Evolutionary conservation across 2,329 filamentous ascomycete genomes (phyloP).

Genomic region (Amauroascus verrucosus): DNA sequence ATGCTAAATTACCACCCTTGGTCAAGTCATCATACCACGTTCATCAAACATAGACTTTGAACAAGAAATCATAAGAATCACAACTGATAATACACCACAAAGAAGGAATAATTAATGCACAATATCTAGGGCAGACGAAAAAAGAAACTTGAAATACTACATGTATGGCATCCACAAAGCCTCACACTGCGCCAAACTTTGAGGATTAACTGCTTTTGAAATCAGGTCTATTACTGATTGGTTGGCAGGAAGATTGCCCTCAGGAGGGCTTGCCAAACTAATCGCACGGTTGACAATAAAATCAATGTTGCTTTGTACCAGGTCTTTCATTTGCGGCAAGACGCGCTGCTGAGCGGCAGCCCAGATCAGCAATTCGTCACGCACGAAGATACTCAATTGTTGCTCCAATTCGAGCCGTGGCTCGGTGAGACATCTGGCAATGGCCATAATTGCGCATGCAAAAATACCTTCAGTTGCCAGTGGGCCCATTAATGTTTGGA

Average conservation of each 20-base stretch:
- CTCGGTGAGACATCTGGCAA: conserved; percentile 85
- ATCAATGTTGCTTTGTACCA: conserved; percentile 77
- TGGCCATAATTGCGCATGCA: conserved; percentile 89
- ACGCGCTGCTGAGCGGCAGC: conserved; percentile 68
- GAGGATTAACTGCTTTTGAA: conserved; percentile 83
- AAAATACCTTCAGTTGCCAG: conserved; percentile 94
- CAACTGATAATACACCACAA: conserved; percentile 11
- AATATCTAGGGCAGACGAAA: conserved; percentile 12
- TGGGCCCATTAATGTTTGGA: conserved; percentile 93
- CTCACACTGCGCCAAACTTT: conserved; percentile 79
- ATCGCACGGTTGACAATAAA: conserved; percentile 84
- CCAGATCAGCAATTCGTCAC: conserved; percentile 98
- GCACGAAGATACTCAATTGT: conserved; percentile 84
- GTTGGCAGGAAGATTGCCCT: conserved; percentile 75
- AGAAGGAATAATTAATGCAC: conserved; percentile 14
- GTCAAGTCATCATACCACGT: background rate
- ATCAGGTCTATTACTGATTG: conserved; percentile 95
- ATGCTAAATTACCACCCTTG: conserved; percentile 9
- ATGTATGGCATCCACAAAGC: conserved; percentile 96
- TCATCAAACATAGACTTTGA: conserved; percentile 9
- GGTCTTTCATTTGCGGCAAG: conserved; percentile 57
- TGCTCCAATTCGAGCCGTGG: conserved; percentile 77
- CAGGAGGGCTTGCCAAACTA: conserved; percentile 66
- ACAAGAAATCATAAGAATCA: conserved; percentile 14
- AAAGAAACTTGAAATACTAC: conserved; percentile 34